A percentile compares a stretch with the other conserved stretches of the same genome.
Evolutionary conservation across 1,284 basidiomycete genomes (phyloP).

Genomic region (Vanrija sp.): DNA sequence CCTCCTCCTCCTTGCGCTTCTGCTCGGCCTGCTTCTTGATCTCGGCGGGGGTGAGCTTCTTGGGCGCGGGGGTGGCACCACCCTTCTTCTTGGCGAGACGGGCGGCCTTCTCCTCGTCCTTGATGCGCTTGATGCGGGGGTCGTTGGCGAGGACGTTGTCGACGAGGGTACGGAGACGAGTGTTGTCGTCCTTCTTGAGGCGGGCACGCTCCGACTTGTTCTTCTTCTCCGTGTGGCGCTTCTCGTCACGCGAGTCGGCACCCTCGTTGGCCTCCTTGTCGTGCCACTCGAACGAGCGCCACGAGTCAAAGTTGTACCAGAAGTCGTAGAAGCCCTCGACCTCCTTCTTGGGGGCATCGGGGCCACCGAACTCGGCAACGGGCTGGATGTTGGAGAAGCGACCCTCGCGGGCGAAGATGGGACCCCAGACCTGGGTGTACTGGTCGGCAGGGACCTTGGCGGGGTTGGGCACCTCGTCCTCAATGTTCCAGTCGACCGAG

Average conservation of each 20-base stretch:
- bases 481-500: constrained; percentile 83
- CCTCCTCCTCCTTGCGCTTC: constrained; percentile 69
- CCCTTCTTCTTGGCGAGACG: constrained; percentile 85
- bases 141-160: constrained; percentile 82
- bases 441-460: constrained; percentile 59
- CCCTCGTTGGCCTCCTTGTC: constrained; percentile 99
- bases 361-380: constrained; percentile 75
- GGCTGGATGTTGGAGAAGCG: constrained; percentile 86
- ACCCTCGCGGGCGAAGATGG: constrained; percentile 84
- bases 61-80: constrained; percentile 50
- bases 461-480: constrained; percentile 71
- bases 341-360: constrained; percentile 69
- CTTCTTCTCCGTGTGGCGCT: constrained; percentile 99
- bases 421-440: constrained; percentile 56
- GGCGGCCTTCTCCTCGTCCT: constrained; percentile 92
- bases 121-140: constrained; percentile 96
- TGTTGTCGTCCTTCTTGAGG: constrained; percentile 97
- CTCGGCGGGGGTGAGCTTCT: constrained; percentile 61
- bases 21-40: constrained; percentile 69
- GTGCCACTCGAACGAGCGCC: constrained; percentile 96
- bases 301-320: constrained; percentile 99
- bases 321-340: constrained; percentile 97
- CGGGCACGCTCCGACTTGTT: constrained; percentile 95
- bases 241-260: constrained; percentile 96
- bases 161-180: constrained; percentile 79